Evolutionary conservation across 1,139 yeast genomes (phyloP).

Genomic region (Hanseniaspora sp.): DNA sequence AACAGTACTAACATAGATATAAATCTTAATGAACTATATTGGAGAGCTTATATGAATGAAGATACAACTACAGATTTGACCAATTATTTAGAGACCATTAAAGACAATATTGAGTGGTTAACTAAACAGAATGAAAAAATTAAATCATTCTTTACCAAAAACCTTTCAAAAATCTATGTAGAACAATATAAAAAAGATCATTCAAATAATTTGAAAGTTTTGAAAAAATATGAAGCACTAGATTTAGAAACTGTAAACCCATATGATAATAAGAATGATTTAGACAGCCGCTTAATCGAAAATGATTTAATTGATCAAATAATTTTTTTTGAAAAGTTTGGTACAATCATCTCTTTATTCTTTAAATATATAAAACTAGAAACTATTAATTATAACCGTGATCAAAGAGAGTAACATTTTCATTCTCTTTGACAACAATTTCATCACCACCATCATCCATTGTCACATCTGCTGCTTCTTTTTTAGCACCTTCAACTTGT

Average conservation of each 20-base stretch:
- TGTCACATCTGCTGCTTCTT: slow-evolving; percentile 3
- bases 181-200: neutral
- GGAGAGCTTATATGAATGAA: neutral
- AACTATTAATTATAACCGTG: slow-evolving; percentile 6
- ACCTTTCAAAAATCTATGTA: neutral
- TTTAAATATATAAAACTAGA: neutral
- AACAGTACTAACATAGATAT: neutral
- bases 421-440: slow-evolving; percentile 10
- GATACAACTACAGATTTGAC: neutral
- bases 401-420: slow-evolving; percentile 10
- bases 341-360: neutral
- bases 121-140: neutral
- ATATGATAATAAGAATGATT: neutral
- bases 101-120: neutral
- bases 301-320: slow-evolving; percentile 2
- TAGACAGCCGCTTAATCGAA: neutral
- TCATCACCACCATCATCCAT: slow-evolving; percentile 9
- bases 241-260: slow-evolving; percentile 9
- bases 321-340: neutral
- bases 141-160: neutral
- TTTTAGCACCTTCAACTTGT: neutral
- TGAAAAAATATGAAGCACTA: neutral
- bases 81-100: neutral
- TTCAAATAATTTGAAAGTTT: neutral
- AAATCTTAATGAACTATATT: neutral